Conservation (phyloP, 331 rosid genomes). For the Ulmus americana region DNA sequence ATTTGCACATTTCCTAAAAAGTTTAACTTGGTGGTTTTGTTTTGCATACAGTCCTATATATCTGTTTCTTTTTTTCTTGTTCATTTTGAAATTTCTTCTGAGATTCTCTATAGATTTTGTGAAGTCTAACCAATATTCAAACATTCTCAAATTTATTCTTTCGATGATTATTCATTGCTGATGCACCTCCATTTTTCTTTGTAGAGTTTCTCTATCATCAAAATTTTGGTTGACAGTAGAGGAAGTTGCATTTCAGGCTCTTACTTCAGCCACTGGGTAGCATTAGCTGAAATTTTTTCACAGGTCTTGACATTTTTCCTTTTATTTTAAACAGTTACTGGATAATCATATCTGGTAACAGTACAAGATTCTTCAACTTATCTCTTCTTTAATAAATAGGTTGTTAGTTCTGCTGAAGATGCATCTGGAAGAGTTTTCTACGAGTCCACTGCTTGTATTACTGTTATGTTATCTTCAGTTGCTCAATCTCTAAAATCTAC, state of each 20-base stretch:
- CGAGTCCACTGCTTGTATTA: constrained; percentile 70
- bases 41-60: neutral
- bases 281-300: constrained; percentile 55
- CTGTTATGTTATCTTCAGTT: constrained; percentile 64
- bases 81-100: neutral
- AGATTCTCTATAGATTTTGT: neutral
- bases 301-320: constrained; percentile 44
- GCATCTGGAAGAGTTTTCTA: constrained; percentile 63
- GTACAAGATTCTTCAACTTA: constrained; percentile 24
- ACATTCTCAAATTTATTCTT: neutral
- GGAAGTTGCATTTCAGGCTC: constrained; percentile 50
- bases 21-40: neutral
- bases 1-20: neutral
- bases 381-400: constrained; percentile 52
- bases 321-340: constrained; percentile 16
- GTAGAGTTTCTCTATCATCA: constrained; percentile 73
- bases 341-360: constrained; percentile 3
- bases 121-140: neutral
- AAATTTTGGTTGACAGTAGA: constrained; percentile 54
- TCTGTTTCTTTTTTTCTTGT: neutral
- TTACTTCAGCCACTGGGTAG: constrained; percentile 70
- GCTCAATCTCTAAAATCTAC: constrained; percentile 43
- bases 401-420: constrained; percentile 54
- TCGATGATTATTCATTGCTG: neutral
- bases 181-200: constrained; percentile 23